These are phyloP conservation scores for Aspergillus baeticus DNA, from an alignment of 495 filamentous ascomycete species.

Conservation along the genomic window DNA sequence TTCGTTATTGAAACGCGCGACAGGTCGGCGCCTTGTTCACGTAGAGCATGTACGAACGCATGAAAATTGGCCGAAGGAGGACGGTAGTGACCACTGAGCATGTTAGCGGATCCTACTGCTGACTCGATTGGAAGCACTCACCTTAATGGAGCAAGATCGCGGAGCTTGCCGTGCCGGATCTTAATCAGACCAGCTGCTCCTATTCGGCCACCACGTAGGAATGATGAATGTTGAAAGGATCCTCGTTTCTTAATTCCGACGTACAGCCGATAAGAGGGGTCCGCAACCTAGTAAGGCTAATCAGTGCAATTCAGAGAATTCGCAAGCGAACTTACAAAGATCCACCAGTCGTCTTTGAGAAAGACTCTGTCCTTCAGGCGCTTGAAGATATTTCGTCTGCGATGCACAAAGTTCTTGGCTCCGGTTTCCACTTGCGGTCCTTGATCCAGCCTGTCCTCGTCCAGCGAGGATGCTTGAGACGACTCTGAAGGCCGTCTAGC, in stretches of 20 bases:
- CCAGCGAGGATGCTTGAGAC: constrained; percentile 14
- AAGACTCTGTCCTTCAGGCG: constrained; percentile 68
- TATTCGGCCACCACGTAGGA: constrained; percentile 78
- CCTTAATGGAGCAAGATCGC: constrained; percentile 46
- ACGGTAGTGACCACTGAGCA: constrained; percentile 74
- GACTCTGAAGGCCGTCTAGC: background rate
- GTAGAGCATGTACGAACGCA: constrained; percentile 70
- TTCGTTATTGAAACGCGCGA: constrained; percentile 71
- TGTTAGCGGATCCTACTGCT: constrained; percentile 32
- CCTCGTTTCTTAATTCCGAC: constrained; percentile 88
- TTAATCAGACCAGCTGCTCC: constrained; percentile 83
- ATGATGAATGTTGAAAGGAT: constrained; percentile 87
- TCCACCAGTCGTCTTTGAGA: constrained; percentile 82
- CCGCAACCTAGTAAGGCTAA: constrained; percentile 40
- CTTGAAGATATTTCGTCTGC: constrained; percentile 70
- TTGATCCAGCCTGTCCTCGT: constrained; percentile 40
- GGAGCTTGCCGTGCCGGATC: constrained; percentile 74
- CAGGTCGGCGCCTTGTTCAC: constrained; percentile 76
- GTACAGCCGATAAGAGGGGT: constrained; percentile 84
- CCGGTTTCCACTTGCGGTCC: constrained; percentile 43
- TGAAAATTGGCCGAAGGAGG: constrained; percentile 78
- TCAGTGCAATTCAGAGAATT: background rate
- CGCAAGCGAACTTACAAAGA: constrained; percentile 59
- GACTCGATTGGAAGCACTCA: constrained; percentile 20
- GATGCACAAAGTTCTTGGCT: constrained; percentile 60